Conservation (phyloP, 495 filamentous ascomycete species). For the Aspergillus haitiensis region DNA sequence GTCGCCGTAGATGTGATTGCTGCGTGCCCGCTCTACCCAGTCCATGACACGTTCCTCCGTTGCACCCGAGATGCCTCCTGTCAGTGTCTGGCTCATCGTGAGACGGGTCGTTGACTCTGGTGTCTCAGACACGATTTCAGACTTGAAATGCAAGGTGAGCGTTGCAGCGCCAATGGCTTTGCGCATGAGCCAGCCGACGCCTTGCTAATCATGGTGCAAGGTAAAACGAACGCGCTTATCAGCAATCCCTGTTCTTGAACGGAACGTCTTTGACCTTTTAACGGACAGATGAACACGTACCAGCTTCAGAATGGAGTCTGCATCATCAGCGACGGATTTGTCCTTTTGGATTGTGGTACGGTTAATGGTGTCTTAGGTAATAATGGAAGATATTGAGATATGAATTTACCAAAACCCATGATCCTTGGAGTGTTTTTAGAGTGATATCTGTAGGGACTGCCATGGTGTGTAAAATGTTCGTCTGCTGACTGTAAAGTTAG, state of each 20-base stretch:
- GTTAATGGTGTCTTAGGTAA: too few relatives aligned
- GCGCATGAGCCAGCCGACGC: conserved; percentile 19
- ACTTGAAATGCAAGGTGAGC: conserved; percentile 12
- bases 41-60: conserved; percentile 20
- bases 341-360: not conserved
- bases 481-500: too few relatives aligned
- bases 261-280: not conserved
- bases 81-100: conserved; percentile 17
- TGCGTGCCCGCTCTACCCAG: conserved; percentile 17
- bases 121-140: not conserved
- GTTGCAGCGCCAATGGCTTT: conserved; percentile 17
- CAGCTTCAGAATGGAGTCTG: conserved; percentile 9
- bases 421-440: too few relatives aligned
- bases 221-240: not conserved
- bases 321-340: conserved; percentile 9
- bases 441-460: too few relatives aligned
- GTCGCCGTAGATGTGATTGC: conserved; percentile 20
- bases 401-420: too few relatives aligned
- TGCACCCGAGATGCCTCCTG: conserved; percentile 14
- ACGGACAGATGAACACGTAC: conserved; percentile 1
- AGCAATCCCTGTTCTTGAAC: not conserved
- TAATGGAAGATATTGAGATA: too few relatives aligned
- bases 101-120: not conserved
- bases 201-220: conserved; percentile 6
- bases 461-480: too few relatives aligned